Conservation (phyloP, 768 basidiomycete species). For the Macrolepiota fuliginosa region DNA sequence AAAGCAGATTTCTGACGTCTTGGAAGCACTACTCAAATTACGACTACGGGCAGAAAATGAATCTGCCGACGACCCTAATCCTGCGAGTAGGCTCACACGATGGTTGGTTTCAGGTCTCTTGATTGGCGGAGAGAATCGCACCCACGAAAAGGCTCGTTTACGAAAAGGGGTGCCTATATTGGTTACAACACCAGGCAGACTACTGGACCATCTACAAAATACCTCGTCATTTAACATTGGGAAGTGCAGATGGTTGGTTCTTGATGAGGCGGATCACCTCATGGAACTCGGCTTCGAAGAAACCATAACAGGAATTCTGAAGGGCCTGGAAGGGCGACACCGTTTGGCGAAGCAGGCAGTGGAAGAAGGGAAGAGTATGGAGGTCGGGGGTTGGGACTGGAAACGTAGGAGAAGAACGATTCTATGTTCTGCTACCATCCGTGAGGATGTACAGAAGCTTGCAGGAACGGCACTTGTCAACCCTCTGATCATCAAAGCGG, state of each 20-base stretch:
- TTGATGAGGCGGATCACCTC: constrained; percentile 95
- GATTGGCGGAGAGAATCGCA: constrained; percentile 89
- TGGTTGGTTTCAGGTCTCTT: constrained; percentile 94
- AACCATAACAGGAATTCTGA: constrained; percentile 86
- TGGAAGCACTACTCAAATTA: constrained; percentile 76
- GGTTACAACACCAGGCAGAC: constrained; percentile 91
- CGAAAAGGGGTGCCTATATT: constrained; percentile 95
- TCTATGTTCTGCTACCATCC: constrained; percentile 95
- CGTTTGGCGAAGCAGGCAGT: constrained; percentile 71
- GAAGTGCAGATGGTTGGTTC: constrained; percentile 92
- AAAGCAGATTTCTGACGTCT: constrained; percentile 95
- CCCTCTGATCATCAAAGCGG: constrained; percentile 83
- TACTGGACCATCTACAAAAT: constrained; percentile 96
- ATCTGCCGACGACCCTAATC: constrained; percentile 44
- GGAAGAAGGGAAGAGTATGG: constrained; percentile 61
- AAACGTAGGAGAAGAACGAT: constrained; percentile 74
- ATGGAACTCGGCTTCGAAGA: constrained; percentile 99
- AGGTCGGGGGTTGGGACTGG: constrained; percentile 89
- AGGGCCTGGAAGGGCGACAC: constrained; percentile 79
- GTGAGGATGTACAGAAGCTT: constrained; percentile 91
- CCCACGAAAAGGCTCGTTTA: constrained; percentile 94
- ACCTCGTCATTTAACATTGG: constrained; percentile 90
- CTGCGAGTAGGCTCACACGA: constrained; percentile 59
- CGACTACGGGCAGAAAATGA: constrained; percentile 63
- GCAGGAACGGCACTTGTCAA: constrained; percentile 78